Conservation (phyloP, 2,329 filamentous ascomycete species). For the Knufia petricola region DNA sequence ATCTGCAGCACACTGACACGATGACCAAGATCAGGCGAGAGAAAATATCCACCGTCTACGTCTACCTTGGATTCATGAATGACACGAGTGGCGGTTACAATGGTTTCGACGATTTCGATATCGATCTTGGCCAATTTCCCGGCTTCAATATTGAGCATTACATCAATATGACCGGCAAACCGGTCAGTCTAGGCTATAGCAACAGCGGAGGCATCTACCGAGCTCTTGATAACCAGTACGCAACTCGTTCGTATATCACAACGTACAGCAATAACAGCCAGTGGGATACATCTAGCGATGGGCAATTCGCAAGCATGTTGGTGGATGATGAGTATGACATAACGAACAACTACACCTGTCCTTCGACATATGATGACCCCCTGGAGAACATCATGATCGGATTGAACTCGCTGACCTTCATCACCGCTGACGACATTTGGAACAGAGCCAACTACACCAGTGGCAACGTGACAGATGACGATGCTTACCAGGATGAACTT, state of each 20-base stretch:
- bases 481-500: too few relatives aligned
- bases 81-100: background rate
- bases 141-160: background rate
- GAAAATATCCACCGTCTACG: background rate
- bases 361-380: background rate
- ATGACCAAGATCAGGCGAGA: background rate
- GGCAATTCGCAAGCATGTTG: background rate
- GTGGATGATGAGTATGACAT: background rate
- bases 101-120: background rate
- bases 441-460: background rate
- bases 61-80: too few relatives aligned
- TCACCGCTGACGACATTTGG: background rate
- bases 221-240: background rate
- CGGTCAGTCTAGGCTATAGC: background rate
- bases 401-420: background rate
- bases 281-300: background rate
- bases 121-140: background rate
- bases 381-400: background rate
- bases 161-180: background rate
- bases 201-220: background rate
- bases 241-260: background rate
- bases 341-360: background rate
- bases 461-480: background rate
- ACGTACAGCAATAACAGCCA: background rate
- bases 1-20: background rate